Base-by-base conservation (phyloP, 2,329 filamentous ascomycete species). In the Colletotrichum somersetense region DNA sequence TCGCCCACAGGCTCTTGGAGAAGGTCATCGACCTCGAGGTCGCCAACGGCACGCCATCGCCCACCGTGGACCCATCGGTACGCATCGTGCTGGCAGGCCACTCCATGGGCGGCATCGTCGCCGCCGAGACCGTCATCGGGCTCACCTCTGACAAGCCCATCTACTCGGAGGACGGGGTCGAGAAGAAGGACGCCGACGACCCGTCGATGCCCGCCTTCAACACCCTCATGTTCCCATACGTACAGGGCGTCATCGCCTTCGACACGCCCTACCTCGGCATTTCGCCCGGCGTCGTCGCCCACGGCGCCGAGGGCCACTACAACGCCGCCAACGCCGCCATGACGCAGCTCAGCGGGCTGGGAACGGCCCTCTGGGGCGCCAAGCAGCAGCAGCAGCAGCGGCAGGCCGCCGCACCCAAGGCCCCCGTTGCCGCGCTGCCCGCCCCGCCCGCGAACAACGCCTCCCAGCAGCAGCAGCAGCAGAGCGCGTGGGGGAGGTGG, bases 1-100 rank as follows among this genome's bases (percentile, higher is more conserved):
- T 33, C 62, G 26, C 35, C 50, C 53, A 26, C 69, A 94, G 92
- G 94, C 89, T 98, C 20, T 91, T 95, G 75, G 92, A 98, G 79
- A 93, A 93, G 77, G 93, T 98, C 77, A 98, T 98, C 77, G 96
- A 98, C 81, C 86, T 98, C 77, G 96, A 99, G 83, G 95, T 98
- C 69, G 91, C 88, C 38, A 92, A 93, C 76, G 87, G 88, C 57
- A 96, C 94, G 0, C 89, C 93, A 1, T 95, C 92, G 6, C 95
- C 95, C 0, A 97, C 93, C 0, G 88, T 97, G 74, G 94, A 97
- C 73, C 94, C 95, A 6, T 94, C 92, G 0, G 94, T 97, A 26
- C 91, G 91, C 77, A 92, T 93, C 38, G 88, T 97, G 58, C 88
- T 98, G 20, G 85, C 97, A 69, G 95, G 95, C 33, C 95, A 98